Base-by-base conservation (phyloP, 345 rosid genomes). In the Salix viminalis region DNA sequence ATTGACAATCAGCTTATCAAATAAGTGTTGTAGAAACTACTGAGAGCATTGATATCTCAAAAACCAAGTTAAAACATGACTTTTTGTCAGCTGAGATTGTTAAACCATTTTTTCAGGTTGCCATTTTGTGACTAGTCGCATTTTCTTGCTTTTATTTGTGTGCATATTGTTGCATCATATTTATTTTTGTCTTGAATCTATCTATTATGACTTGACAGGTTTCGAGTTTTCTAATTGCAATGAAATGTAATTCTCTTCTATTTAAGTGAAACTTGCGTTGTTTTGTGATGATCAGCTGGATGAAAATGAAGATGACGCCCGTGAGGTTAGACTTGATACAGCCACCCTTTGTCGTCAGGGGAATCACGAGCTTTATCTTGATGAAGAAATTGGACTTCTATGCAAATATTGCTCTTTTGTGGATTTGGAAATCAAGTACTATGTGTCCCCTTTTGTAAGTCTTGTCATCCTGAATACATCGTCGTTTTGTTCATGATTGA, bases 401-500 rank as follows among this genome's bases (percentile, higher is more conserved):
- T 90, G 94, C 83, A 79, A 73, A 67, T 72, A 61, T 65, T 90
- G 94, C 77, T 21, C 78, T 32, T 79, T 74, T 19, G 85, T 90
- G 13, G 16, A 77, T 46, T 18, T 15, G 48, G 91, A 90, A 75
- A 84, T 88, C 62, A 85, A 26, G 86, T 70, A 87, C 50, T 13
- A 75, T 41, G 65, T 81, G 15, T 79, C 89, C 19, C 68, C 89
- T 74, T 87, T 90, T 83, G 94, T 90, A 82, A 85, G 88, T 81
- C 42, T 30, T 21, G 26, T 18, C 24, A 15, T 30, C 65, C 65
- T 19, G 23, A 46, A 15, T 23, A 18, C 16, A 65, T 64, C 1
- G 11, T 46, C 36, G 54, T 48, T 70, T 15, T 34, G 50, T 68
- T 50, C 37, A 24, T 62, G 28, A 21, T 41, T 37, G 3, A n/a